phyloP scores from a whole-genome alignment of 2,329 filamentous ascomycete species.

The Penicillium sp. region DNA sequence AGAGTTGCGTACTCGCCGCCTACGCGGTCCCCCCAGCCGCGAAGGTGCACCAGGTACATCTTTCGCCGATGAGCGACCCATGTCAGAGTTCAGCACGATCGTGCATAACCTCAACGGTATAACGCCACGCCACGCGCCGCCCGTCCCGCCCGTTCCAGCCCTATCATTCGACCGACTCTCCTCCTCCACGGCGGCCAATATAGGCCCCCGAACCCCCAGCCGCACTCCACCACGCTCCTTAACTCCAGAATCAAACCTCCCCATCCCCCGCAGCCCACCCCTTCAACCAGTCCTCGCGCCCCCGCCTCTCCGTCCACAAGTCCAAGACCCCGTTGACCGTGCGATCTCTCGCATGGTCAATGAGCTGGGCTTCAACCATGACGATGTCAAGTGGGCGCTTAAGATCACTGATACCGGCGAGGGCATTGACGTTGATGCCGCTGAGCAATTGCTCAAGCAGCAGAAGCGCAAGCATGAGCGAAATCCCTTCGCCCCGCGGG shows the following conservation, averaged over 20 bases:
- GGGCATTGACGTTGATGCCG: constrained; percentile 62
- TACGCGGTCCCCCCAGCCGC: constrained; percentile 17
- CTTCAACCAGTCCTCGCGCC: constrained; percentile 6
- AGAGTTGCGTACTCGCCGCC: constrained; percentile 41
- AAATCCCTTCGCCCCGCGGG: constrained; percentile 24
- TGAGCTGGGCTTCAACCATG: constrained; percentile 64
- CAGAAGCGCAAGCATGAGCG: constrained; percentile 40
- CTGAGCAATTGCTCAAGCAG: constrained; percentile 60
- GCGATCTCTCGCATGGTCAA: constrained; percentile 62
- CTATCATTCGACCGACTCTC: constrained; percentile 20
- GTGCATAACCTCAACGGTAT: constrained; percentile 42
- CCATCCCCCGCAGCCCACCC: constrained; percentile 6
- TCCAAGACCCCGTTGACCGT: constrained; percentile 61
- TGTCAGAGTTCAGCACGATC: constrained; percentile 47
- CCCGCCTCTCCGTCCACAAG: constrained; percentile 32
- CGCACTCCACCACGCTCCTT: constrained; percentile 14
- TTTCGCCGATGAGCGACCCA: constrained; percentile 46
- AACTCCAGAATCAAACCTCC: constrained; percentile 8
- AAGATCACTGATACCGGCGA: constrained; percentile 66
- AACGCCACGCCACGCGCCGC: constrained; percentile 20
- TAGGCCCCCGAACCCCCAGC: constrained; percentile 24
- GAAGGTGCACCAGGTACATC: constrained; percentile 22
- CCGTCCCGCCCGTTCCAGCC: constrained; percentile 16
- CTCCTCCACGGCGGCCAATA: constrained; percentile 28
- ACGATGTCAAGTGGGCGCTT: constrained; percentile 63